Conservation (phyloP, 768 basidiomycete species). For the Pleurotus ostreatus region DNA sequence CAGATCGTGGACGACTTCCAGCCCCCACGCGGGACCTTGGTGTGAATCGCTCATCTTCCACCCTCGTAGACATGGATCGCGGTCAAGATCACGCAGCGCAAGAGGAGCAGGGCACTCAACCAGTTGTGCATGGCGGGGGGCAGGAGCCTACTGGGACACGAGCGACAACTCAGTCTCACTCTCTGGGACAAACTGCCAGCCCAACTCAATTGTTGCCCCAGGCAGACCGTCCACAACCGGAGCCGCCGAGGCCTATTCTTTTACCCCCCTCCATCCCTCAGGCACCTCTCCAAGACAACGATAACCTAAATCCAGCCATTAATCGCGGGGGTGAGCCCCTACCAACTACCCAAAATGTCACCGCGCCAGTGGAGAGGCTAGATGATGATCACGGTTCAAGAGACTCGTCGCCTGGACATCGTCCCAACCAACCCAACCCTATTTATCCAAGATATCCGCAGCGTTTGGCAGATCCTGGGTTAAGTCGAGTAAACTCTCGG, state of each 20-base stretch:
- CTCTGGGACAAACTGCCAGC: too few species aligned
- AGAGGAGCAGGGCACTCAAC: neutral
- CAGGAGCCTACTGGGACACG: too few species aligned
- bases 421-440: neutral
- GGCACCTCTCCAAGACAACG: neutral
- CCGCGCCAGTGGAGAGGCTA: neutral
- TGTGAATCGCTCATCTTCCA: neutral
- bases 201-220: neutral
- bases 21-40: neutral
- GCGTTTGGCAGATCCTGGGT: neutral
- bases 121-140: neutral
- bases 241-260: neutral
- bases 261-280: neutral
- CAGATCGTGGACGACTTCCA: neutral
- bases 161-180: too few species aligned
- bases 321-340: neutral
- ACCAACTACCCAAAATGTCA: neutral
- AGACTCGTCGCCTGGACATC: neutral
- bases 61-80: conserved; percentile 3
- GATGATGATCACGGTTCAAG: neutral
- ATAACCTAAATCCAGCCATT: neutral
- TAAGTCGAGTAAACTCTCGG: neutral
- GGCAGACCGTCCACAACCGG: neutral
- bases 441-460: neutral
- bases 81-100: neutral